Evolutionary conservation across 768 basidiomycete species (phyloP), one percentile per base, ranked within the genome.

Genomic region (Panus rudis): DNA sequence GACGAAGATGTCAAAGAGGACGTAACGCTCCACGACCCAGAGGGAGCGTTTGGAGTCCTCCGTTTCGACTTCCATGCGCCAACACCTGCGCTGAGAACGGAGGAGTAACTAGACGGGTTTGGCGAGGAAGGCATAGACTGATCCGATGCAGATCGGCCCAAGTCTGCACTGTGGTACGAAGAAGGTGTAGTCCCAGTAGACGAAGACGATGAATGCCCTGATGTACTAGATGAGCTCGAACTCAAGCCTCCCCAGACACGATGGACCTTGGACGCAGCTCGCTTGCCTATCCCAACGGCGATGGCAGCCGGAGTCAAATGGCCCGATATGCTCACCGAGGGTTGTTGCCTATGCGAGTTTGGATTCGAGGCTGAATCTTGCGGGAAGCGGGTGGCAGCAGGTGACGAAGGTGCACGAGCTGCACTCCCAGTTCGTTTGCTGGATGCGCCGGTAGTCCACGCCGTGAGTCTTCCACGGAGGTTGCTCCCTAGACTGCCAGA

Each of bases 191-290:
- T 70, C 3, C 75, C 66, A 27, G 73, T 70, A 7, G 71, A 71
- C 8, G 74, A 69, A 17, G 69, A 54, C 14, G 52, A 70, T 7
- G 33, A 35, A 7, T 35, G 33, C n/a, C n/a, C n/a, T n/a, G n/a
- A n/a, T n/a, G n/a, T n/a, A 34, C 61, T 62, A 3, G 39, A 39
- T 33, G 65, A 57, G 47, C 64, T 65, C 17, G 69, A 63, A 40
- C 63, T 48, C 6, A 64, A 56, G 23, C 76, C 70, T 41, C 72
- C 78, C 73, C 73, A 80, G 17, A 75, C 79, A 30, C 77, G 73
- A 28, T 80, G 79, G 68, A 88, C 76, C 60, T 78, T 82, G 64
- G 87, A 85, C 3, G 84, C 84, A 3, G 87, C 84, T 44, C 81
- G 74, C 55, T 79, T 81, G 17, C 66, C 65, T 22, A 69, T 55